phyloP scores from a whole-genome alignment of 805 yeast genomes.

The Kodamaea lidongshanica region DNA sequence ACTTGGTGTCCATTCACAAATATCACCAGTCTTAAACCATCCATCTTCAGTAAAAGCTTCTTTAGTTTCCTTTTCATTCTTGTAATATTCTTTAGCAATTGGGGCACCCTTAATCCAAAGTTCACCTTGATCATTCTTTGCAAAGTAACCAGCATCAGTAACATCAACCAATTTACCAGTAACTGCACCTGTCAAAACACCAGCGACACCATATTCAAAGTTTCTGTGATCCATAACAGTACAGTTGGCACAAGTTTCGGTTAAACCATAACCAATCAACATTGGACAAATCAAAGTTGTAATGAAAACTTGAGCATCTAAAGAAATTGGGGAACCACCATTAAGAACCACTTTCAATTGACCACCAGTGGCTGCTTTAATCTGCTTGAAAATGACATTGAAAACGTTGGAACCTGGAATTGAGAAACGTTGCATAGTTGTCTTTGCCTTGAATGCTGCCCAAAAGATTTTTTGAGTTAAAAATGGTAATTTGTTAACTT shows the following conservation, averaged over 20 bases:
- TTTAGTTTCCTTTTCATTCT: conserved; percentile 74
- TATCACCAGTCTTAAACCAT: conserved; percentile 97
- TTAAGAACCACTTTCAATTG: conserved; percentile 63
- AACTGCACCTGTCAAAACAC: conserved; percentile 75
- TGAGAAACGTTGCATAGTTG: conserved; percentile 52
- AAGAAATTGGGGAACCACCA: conserved; percentile 90
- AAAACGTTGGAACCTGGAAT: conserved; percentile 70
- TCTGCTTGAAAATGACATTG: conserved; percentile 80
- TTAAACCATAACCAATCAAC: conserved; percentile 92
- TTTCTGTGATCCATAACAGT: conserved; percentile 58
- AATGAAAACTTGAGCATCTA: conserved; percentile 76
- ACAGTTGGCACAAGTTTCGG: conserved; percentile 92
- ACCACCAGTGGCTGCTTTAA: conserved; percentile 95
- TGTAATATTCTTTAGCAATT: conserved; percentile 71
- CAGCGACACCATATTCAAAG: conserved; percentile 72
- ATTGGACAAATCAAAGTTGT: conserved; percentile 72
- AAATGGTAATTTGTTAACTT: conserved; percentile 61
- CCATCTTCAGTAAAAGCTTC: conserved; percentile 73
- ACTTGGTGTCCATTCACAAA: conserved; percentile 81
- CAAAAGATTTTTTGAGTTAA: conserved; percentile 78
- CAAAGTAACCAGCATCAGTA: conserved; percentile 83
- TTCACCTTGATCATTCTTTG: conserved; percentile 92
- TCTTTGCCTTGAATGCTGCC: conserved; percentile 76
- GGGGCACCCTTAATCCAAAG: conserved; percentile 71
- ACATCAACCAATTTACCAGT: conserved; percentile 89